Percentiles rank a stretch among this genome's conserved stretches.
Conservation (phyloP, 164 flowering plant species). For the Macadamia tetraphylla region DNA sequence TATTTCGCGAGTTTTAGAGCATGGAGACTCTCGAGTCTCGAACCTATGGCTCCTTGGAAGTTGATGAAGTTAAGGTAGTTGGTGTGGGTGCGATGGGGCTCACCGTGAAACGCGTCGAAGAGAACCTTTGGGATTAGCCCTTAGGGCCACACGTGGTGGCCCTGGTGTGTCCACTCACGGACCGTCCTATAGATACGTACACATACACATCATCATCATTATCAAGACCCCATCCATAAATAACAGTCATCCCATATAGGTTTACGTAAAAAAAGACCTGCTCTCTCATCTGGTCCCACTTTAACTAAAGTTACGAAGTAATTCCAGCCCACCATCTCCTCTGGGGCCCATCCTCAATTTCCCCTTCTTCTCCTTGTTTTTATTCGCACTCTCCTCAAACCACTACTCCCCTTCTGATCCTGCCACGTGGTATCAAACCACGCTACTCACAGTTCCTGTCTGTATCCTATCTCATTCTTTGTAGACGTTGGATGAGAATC, state of each 20-base stretch:
- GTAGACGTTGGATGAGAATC: too few relatives aligned
- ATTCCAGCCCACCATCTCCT: background rate
- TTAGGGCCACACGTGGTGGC: background rate
- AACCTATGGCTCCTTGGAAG: too few relatives aligned
- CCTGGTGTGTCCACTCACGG: background rate
- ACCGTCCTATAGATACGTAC: constrained; percentile 2
- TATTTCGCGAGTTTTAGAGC: too few relatives aligned
- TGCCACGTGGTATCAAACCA: background rate
- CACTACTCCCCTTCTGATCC: background rate
- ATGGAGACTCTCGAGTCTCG: too few relatives aligned
- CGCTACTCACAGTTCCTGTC: too few relatives aligned
- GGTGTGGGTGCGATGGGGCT: too few relatives aligned
- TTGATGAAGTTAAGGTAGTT: too few relatives aligned
- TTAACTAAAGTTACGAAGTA: constrained; percentile 1
- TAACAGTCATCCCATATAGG: background rate
- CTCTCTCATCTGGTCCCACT: background rate
- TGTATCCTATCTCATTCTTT: too few relatives aligned
- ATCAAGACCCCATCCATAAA: background rate
- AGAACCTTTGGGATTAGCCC: too few relatives aligned
- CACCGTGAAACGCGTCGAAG: too few relatives aligned
- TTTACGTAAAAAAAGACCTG: background rate
- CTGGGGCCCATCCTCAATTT: background rate
- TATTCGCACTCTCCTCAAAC: too few relatives aligned
- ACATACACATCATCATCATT: constrained; percentile 1
- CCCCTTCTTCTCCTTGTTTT: too few relatives aligned